Conservation (phyloP, 2,329 filamentous ascomycete species). For the Diplodia intermedia region DNA sequence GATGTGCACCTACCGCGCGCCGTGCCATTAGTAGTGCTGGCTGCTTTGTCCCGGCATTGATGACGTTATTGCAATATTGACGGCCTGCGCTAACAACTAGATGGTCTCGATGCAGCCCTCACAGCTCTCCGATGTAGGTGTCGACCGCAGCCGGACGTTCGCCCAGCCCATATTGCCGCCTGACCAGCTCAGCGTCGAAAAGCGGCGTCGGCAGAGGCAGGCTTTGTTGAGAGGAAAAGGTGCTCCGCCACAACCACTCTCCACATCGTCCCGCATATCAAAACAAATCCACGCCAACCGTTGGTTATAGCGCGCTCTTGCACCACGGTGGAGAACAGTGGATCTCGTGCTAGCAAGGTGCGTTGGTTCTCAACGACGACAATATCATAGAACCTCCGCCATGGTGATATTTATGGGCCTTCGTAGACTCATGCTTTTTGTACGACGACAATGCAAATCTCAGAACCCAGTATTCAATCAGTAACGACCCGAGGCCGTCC, state of each 20-base stretch:
- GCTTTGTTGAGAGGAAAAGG: not conserved
- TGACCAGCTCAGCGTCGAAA: not conserved
- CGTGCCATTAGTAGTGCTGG: conserved; percentile 1
- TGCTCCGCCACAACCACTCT: conserved; percentile 7
- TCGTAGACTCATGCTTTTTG: not conserved
- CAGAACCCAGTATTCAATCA: not conserved
- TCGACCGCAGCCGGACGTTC: not conserved
- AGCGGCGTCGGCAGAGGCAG: not conserved
- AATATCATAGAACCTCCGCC: not conserved
- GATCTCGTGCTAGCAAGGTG: not conserved
- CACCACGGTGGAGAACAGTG: not conserved
- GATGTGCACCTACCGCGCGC: not conserved
- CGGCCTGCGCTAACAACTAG: not conserved
- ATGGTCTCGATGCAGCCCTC: not conserved
- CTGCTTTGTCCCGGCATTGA: not conserved
- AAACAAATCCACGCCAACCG: conserved; percentile 1
- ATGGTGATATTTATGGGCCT: not conserved
- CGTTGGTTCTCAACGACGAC: not conserved
- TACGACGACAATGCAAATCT: not conserved
- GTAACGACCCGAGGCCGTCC: not conserved
- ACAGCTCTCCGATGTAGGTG: not conserved
- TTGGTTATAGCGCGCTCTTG: not conserved
- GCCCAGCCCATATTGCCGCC: not conserved
- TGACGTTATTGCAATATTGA: conserved; percentile 9
- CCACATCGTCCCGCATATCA: conserved; percentile 6